Evolutionary conservation across 2,329 filamentous ascomycete species (phyloP), one percentile per base, ranked within the genome.

Genomic region (Grosmannia penicillata): DNA sequence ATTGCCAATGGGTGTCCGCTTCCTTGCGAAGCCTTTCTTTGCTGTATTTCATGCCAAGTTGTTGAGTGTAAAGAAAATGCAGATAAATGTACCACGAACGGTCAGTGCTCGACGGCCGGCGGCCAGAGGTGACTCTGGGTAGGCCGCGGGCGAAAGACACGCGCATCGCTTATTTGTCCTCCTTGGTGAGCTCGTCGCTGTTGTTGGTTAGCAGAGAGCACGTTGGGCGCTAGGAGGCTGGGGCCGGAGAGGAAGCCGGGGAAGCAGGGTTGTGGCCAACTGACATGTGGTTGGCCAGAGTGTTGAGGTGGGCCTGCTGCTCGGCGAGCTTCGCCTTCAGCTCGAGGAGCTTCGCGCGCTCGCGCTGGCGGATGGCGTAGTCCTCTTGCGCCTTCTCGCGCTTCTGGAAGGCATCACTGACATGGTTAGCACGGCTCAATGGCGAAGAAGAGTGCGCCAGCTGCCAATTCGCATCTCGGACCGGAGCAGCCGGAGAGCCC

Each of bases 391-490:
- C 89, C 57, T 79, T 74, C 65, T 98, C 91, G 52, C 91, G 85
- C 65, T 80, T 81, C 65, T 79, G 84, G 74, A 95, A 98, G 41
- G 84, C 76, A 57, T 98, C 89, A 51, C 89, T 93, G 48, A n/a
- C n/a, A n/a, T n/a, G n/a, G n/a, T n/a, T n/a, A n/a, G n/a, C n/a
- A n/a, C n/a, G n/a, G n/a, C n/a, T n/a, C n/a, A n/a, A n/a, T n/a
- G n/a, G n/a, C n/a, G n/a, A n/a, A n/a, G n/a, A n/a, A n/a, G n/a
- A n/a, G n/a, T n/a, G n/a, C n/a, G n/a, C n/a, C n/a, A n/a, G n/a
- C n/a, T n/a, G n/a, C n/a, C n/a, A n/a, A n/a, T n/a, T n/a, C n/a
- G n/a, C n/a, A n/a, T n/a, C n/a, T n/a, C n/a, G n/a, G n/a, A n/a
- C n/a, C n/a, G n/a, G n/a, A n/a, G n/a, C n/a, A n/a, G n/a, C n/a